Base-by-base conservation (phyloP, 1,284 basidiomycete species). In the Bondarzewia mesenterica region DNA sequence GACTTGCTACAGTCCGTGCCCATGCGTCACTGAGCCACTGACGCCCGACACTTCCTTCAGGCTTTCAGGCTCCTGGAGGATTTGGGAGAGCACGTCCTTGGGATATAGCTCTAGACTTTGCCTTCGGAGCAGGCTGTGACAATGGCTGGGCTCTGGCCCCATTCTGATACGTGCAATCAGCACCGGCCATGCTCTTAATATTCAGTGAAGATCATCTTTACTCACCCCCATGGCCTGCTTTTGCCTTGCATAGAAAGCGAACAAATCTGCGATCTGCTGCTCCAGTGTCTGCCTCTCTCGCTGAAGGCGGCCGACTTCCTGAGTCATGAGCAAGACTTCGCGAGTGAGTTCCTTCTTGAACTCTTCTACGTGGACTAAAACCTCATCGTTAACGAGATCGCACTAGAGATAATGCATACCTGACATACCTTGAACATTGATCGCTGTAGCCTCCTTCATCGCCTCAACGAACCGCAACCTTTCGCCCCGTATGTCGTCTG, bases 401-500 rank as follows among this genome's bases (percentile, higher is more conserved):
- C 12, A 41, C 38, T 18, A 29, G 35, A 12, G n/a, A 16, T n/a
- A 23, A 29, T 14, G 36, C 25, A 22, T 1, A 1, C 27, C 10
- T 29, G 3, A 61, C 76, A 65, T 62, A 88, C 88, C 69, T 60
- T 87, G 80, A 6, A 93, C 80, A 54, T 93, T 91, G 59, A 92
- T 86, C 1, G 80, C 79, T 0, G 90, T 93, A 1, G 89, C 90
- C 56, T 90, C 83, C 60, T 87, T 87, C 89, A 93, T 93, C 15
- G 89, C 87, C 57, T 93, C 90, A 8, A 93, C 85, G 59, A 93
- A 93, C 4, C 86, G 72, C 47, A 93, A 65, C 39, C 89, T 71
- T 65, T 93, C 89, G 5, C 89, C 89, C 46, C 83, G 80, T 49
- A 93, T 91, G 57, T 92, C 89, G 46, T 78, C 74, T 1, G 82